phyloP scores from a whole-genome alignment of 768 basidiomycete species.

The Trametes villosa region DNA sequence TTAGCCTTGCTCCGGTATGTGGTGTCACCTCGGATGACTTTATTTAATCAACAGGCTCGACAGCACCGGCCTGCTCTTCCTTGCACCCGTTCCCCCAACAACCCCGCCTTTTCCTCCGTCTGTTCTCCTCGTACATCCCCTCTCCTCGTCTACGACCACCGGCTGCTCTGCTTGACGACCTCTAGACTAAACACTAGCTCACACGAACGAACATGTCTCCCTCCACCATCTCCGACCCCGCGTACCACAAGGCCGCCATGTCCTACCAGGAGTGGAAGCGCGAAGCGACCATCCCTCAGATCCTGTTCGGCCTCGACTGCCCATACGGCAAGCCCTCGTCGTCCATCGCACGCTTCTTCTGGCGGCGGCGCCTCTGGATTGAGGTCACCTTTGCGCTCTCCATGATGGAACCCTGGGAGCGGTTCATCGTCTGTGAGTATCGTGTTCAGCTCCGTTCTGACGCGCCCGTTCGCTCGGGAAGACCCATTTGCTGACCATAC shows the following conservation, averaged over 20 bases:
- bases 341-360: slow-evolving; percentile 36
- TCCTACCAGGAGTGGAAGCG: slow-evolving; percentile 31
- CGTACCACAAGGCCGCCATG: slow-evolving; percentile 20
- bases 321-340: slow-evolving; percentile 30
- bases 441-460: neutral
- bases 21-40: no score
- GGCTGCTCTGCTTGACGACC: no score
- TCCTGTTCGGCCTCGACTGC: slow-evolving; percentile 29
- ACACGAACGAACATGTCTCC: neutral
- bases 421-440: slow-evolving; percentile 56
- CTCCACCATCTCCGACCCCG: slow-evolving; percentile 8
- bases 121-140: no score
- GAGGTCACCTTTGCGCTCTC: slow-evolving; percentile 65
- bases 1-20: no score
- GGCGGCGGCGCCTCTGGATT: slow-evolving; percentile 57
- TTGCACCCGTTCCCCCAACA: no score
- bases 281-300: slow-evolving; percentile 22
- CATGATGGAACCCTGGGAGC: slow-evolving; percentile 73
- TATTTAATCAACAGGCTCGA: no score
- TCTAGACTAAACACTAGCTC: neutral
- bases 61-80: no score
- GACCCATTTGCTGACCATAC: neutral
- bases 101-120: no score
- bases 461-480: neutral
- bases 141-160: neutral